Base-by-base conservation (phyloP, 2,329 filamentous ascomycete genomes). In the Paracamarosporium sp. region DNA sequence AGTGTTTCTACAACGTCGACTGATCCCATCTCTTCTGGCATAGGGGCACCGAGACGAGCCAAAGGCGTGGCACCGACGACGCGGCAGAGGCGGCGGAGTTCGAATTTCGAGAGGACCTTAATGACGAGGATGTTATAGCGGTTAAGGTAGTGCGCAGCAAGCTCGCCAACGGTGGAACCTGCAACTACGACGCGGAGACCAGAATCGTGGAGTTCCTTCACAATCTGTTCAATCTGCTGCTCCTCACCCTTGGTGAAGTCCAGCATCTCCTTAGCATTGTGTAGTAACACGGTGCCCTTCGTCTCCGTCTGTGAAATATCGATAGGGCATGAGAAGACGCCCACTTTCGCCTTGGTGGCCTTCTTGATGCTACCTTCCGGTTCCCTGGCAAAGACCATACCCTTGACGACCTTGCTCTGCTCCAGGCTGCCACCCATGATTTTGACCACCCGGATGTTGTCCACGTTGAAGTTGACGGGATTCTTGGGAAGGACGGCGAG, bases 21-120 rank as follows among this genome's bases (percentile, higher is more conserved):
- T 69, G 81, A 90, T 64, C 95, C 95, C 93, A 97, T 98, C 84
- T 99, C 95, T 69, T 99, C 95, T n/a, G 96, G 95, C 95, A 99
- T 99, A 43, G 95, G 95, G 15, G 96, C 95, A 64, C 95, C 95
- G 46, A 99, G 85, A 70, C 95, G 90, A 52, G 96, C 96, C 61
- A 99, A 86, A n/a, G 95, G 95, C 13, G 95, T 97, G 55, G 95
- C 95, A 62, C 94, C 94, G 51, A 98, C 94, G 24, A 99, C 95
- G 62, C 95, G 90, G 85, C 96, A 99, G 71, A 98, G 84, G 72
- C 95, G 88, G 68, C 95, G 90, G 60, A 99, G 88, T 81, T 99
- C 95, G 73, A 98, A 99, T 81, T 99, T 99, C 81, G 93, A 97
- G 71, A 98, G 88, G 66, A 99, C 90, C 80, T 97, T 96, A 83